Conservation (phyloP, 345 rosid species). For the Combretum micranthum region DNA sequence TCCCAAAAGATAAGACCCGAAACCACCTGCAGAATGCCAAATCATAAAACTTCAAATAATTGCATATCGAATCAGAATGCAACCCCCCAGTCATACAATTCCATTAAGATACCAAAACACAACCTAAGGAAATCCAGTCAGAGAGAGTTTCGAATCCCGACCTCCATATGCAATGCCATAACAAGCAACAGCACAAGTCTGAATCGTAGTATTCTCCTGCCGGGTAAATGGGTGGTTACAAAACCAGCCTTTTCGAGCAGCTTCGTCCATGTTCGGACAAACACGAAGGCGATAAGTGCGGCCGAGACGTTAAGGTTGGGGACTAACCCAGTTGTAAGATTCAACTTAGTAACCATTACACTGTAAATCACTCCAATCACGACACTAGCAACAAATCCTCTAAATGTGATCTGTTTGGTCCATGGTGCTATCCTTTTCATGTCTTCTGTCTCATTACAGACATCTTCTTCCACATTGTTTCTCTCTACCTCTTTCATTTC, state of each 20-base stretch:
- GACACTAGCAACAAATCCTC: conserved; percentile 66
- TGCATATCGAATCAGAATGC: neutral
- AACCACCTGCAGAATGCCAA: conserved; percentile 55
- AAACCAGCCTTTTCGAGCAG: conserved; percentile 68
- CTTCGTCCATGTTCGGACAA: conserved; percentile 74
- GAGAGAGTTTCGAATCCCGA: conserved; percentile 5
- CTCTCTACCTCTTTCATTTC: conserved; percentile 2
- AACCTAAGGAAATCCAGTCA: neutral
- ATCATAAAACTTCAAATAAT: neutral
- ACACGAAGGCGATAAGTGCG: conserved; percentile 75
- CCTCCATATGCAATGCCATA: conserved; percentile 92
- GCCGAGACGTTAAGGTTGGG: conserved; percentile 97
- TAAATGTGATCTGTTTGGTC: conserved; percentile 70
- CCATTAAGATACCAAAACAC: neutral
- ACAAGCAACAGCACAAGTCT: conserved; percentile 94
- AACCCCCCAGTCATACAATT: neutral
- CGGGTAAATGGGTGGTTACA: conserved; percentile 67
- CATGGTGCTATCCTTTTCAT: conserved; percentile 57
- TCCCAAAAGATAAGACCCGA: conserved; percentile 85
- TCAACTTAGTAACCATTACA: conserved; percentile 80
- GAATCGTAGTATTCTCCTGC: conserved; percentile 88
- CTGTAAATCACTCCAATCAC: conserved; percentile 75
- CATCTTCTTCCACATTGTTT: neutral
- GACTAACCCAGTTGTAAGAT: conserved; percentile 86
- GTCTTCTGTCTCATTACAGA: conserved; percentile 29